Percentiles rank a stretch among this genome's conserved stretches.
phyloP scores from a whole-genome alignment of 2,329 filamentous ascomycete species.

The Talaromyces sp. region DNA sequence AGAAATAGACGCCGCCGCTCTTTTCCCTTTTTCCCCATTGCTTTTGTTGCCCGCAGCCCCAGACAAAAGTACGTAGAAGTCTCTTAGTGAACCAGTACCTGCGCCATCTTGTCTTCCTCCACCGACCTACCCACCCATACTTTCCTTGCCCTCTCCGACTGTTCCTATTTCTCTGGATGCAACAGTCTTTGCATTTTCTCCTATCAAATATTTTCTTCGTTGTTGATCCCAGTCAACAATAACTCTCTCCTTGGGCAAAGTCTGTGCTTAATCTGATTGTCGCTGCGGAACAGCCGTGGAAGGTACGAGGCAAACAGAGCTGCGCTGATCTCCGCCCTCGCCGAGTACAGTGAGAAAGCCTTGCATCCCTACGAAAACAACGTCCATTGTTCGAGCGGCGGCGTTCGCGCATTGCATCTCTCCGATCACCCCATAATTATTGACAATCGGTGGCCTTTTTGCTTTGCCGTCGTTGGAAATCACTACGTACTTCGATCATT shows the following conservation, averaged over 20 bases:
- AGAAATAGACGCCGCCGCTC: neutral
- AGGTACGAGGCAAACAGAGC: neutral
- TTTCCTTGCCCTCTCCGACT: neutral
- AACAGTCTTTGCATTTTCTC: neutral
- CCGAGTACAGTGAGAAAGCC: neutral
- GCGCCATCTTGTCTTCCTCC: conserved; percentile 8
- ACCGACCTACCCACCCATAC: neutral
- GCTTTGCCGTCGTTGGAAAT: neutral
- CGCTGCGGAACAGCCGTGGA: neutral
- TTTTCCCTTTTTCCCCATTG: neutral
- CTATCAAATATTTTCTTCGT: neutral
- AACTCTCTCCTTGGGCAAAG: too few relatives aligned
- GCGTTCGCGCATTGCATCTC: neutral
- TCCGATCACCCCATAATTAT: neutral
- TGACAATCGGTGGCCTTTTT: neutral
- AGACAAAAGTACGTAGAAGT: neutral
- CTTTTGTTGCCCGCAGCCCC: conserved; percentile 2
- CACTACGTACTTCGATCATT: neutral
- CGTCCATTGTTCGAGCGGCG: neutral
- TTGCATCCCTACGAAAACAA: neutral
- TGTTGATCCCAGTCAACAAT: neutral
- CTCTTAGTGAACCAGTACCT: conserved; percentile 11
- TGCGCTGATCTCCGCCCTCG: neutral
- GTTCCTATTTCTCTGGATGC: neutral
- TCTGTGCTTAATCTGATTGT: neutral